Conservation (phyloP, 2,329 filamentous ascomycete species). For the Cercospora nicotianae region DNA sequence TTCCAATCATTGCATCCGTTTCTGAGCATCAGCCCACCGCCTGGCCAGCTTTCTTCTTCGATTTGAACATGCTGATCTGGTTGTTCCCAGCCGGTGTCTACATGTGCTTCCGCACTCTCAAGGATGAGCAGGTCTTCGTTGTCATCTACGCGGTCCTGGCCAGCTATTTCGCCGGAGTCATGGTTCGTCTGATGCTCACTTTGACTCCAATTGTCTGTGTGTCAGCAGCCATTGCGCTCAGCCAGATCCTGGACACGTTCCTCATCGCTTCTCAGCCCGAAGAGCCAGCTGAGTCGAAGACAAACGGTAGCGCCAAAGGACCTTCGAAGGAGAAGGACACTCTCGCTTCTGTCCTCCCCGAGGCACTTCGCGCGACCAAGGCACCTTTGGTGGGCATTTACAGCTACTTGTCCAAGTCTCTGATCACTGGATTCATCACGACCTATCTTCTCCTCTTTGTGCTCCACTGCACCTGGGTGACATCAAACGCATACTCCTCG, state of each 20-base stretch:
- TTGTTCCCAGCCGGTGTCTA: constrained; percentile 98
- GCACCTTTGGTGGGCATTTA: constrained; percentile 82
- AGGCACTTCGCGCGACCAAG: constrained; percentile 67
- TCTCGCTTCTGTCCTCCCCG: constrained; percentile 54
- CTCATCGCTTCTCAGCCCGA: constrained; percentile 66
- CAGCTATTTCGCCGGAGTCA: constrained; percentile 98
- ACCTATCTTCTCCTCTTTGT: constrained; percentile 91
- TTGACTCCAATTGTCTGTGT: constrained; percentile 95
- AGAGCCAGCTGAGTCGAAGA: constrained; percentile 40
- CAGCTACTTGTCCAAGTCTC: constrained; percentile 71
- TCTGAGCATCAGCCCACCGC: constrained; percentile 98
- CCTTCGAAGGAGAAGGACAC: constrained; percentile 56
- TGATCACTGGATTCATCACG: constrained; percentile 71
- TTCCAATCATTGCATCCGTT: constrained; percentile 98
- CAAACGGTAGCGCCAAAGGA: constrained; percentile 43
- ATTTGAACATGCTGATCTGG: constrained; percentile 97
- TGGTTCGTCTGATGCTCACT: constrained; percentile 98
- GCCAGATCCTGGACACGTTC: constrained; percentile 85
- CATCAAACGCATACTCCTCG: constrained; percentile 97
- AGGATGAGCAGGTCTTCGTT: constrained; percentile 96
- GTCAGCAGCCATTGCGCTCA: constrained; percentile 83
- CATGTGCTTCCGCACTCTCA: constrained; percentile 91
- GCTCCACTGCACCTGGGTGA: constrained; percentile 98
- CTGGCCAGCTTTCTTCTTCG: constrained; percentile 99
- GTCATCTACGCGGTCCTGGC: constrained; percentile 96